Conservation (phyloP, 257 asterid species). For the Nicotiana sylvestris region DNA sequence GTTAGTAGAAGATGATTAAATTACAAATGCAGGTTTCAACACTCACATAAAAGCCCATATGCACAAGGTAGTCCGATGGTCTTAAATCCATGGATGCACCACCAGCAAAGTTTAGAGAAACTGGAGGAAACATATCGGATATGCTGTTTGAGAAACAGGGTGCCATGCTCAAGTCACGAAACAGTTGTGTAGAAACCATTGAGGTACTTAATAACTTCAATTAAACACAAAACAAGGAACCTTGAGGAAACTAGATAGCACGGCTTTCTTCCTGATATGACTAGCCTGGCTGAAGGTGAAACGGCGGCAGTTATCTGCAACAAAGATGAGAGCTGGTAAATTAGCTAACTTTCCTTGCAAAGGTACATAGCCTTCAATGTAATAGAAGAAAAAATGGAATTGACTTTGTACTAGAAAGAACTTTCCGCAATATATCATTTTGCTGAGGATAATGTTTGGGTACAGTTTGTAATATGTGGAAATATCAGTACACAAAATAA, state of each 20-base stretch:
- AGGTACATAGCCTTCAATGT: neutral
- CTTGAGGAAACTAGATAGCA: slow-evolving; percentile 57
- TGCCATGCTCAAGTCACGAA: slow-evolving; percentile 14
- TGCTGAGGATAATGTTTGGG: neutral
- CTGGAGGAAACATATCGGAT: slow-evolving; percentile 52
- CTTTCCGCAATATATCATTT: neutral
- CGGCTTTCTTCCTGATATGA: slow-evolving; percentile 41
- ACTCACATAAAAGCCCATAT: slow-evolving; percentile 60
- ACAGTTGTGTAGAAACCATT: neutral
- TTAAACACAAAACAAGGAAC: slow-evolving; percentile 22
- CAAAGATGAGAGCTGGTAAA: neutral
- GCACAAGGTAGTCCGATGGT: slow-evolving; percentile 68
- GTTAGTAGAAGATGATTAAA: neutral
- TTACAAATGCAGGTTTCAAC: neutral
- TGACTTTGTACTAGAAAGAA: neutral
- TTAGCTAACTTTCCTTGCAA: neutral
- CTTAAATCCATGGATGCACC: slow-evolving; percentile 56
- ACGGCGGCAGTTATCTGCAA: slow-evolving; percentile 60
- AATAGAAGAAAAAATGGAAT: neutral
- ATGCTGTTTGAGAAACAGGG: slow-evolving; percentile 40
- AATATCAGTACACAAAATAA: neutral
- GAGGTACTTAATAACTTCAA: neutral
- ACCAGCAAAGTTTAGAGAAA: slow-evolving; percentile 64
- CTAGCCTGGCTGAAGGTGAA: slow-evolving; percentile 44
- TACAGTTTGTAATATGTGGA: neutral